Percentiles rank a stretch among this genome's conserved stretches.
phyloP scores from a whole-genome alignment of 2,329 filamentous ascomycete genomes.

The Keithomyces neogunnii region DNA sequence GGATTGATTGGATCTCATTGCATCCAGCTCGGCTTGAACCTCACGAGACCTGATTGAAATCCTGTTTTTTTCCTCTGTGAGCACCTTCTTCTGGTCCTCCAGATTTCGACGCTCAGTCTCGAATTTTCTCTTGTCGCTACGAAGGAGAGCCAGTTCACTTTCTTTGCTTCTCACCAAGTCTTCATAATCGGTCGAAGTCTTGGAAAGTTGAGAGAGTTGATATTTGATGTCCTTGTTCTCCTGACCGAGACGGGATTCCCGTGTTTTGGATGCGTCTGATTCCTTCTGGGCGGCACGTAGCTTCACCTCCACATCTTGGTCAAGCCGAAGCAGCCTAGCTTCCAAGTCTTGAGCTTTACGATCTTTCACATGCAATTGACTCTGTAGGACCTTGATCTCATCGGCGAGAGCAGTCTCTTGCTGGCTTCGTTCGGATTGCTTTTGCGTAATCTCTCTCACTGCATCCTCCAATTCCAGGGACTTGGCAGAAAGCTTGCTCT shows the following conservation, averaged over 20 bases:
- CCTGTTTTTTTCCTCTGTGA: conserved; percentile 71
- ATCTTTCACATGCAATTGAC: conserved; percentile 81
- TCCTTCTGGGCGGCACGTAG: conserved; percentile 72
- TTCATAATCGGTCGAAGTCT: conserved; percentile 90
- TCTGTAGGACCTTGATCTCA: conserved; percentile 86
- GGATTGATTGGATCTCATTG: conserved; percentile 73
- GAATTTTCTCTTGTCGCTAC: conserved; percentile 74
- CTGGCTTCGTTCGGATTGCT: conserved; percentile 63
- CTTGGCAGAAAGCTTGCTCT: conserved; percentile 61
- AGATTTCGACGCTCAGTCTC: conserved; percentile 72
- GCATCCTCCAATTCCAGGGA: conserved; percentile 62
- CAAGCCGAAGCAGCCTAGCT: conserved; percentile 69
- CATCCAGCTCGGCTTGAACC: conserved; percentile 79
- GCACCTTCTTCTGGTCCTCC: conserved; percentile 66
- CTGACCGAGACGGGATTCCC: conserved; percentile 65
- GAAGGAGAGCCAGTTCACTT: conserved; percentile 79
- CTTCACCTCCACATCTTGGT: conserved; percentile 85
- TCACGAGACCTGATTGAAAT: conserved; percentile 70
- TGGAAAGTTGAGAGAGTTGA: conserved; percentile 78
- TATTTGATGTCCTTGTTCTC: conserved; percentile 79
- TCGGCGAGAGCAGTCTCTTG: conserved; percentile 70
- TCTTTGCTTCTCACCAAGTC: conserved; percentile 90
- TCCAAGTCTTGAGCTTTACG: conserved; percentile 85
- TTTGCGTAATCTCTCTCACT: conserved; percentile 60
- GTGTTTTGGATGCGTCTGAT: conserved; percentile 61